Evolutionary conservation across 495 filamentous ascomycete species (phyloP).

Genomic region (Talaromyces ruber): DNA sequence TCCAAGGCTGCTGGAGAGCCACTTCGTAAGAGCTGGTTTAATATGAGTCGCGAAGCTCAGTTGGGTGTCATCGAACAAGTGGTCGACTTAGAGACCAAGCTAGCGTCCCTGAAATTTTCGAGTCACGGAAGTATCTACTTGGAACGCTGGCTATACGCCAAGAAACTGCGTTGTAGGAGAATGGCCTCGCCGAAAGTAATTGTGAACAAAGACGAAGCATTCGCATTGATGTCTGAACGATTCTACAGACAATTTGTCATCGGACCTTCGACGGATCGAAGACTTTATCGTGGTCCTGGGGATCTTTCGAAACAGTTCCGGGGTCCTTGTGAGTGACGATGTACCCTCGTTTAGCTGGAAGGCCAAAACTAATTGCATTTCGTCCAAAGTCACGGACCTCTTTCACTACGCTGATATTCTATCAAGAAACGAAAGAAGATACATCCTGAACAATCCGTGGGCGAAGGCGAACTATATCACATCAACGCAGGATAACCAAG

Average conservation of each 20-base stretch:
- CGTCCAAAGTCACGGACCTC: conserved; percentile 14
- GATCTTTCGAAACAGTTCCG: conserved; percentile 19
- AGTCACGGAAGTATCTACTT: not conserved
- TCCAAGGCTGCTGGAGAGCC: conserved; percentile 16
- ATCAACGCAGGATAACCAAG: conserved; percentile 10
- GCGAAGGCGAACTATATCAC: conserved; percentile 21
- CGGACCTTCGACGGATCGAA: conserved; percentile 4
- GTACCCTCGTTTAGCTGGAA: conserved; percentile 1
- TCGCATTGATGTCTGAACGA: not conserved
- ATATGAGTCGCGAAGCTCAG: not conserved
- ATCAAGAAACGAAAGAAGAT: conserved; percentile 24
- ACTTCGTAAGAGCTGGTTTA: not conserved
- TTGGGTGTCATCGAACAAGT: not conserved
- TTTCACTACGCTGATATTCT: conserved; percentile 16
- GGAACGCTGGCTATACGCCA: not conserved
- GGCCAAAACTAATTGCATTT: conserved; percentile 5
- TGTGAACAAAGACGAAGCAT: not conserved
- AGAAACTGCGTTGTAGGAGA: not conserved
- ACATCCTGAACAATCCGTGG: conserved; percentile 14
- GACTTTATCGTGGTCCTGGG: conserved; percentile 16
- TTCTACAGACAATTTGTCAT: not conserved
- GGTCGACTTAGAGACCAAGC: not conserved
- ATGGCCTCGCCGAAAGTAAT: not conserved
- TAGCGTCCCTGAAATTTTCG: not conserved
- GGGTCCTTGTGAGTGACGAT: conserved; percentile 20